Base-by-base conservation (phyloP, 495 filamentous ascomycete species). In the Penicillium ochrochloron region DNA sequence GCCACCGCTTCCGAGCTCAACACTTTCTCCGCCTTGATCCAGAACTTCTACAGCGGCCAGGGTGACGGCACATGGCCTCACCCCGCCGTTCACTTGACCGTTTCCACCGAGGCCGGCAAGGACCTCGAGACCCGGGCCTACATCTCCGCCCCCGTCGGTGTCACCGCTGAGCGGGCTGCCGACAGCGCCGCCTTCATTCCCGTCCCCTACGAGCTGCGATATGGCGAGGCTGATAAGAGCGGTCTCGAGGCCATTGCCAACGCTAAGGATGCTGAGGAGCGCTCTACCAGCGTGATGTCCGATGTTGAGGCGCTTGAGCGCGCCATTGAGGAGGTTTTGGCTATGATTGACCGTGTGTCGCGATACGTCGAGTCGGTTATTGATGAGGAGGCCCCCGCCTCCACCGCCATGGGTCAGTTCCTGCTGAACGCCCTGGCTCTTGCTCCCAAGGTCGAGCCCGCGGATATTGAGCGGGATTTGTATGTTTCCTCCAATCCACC, bases 1-100 rank as follows among this genome's bases (percentile, higher is more conserved):
- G 96, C 96, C 65, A 99, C 96, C 21, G 92, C 90, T 70, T 86
- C 89, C 69, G 93, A 97, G 80, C 86, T 99, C 72, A 98, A 99
- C 86, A 96, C 91, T 69, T 99, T 98, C 86, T 91, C 88, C 70
- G 95, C 95, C 61, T 88, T 99, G 66, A 99, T 99, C 79, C 95
- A 99, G 81, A 99, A 99, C 83, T 99, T 99, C 84, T 99, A 98
- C 84, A 92, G 92, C 67, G 91, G 92, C 64, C 92, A 96, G 74
- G 94, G 94, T 64, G 96, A 97, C 44, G 95, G 95, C 65, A 99
- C 95, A 48, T 97, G 90, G 83, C 95, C 95, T 52, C 91, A 97
- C 81, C 95, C 95, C 10, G 93, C 95, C 56, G 91, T 99, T 14
- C 95, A 99, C 83, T 83, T 99, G 71, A 99, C 95, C 63, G 90